A percentile compares a stretch with the other conserved stretches of the same genome.
Evolutionary conservation across 192 early-diverging fungal species (phyloP).

Genomic region (Coemansia sp.): DNA sequence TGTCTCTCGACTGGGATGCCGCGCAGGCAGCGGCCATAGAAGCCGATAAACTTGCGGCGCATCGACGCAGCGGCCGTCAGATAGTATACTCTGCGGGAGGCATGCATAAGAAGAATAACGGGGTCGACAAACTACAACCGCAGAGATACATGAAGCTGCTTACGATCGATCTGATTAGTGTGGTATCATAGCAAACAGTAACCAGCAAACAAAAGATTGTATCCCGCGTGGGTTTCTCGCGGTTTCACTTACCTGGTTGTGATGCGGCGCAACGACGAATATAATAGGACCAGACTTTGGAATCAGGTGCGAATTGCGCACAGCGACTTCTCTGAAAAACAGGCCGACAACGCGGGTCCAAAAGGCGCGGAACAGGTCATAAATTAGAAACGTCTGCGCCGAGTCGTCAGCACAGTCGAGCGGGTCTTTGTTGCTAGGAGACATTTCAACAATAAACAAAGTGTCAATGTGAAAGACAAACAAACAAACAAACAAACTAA

Average conservation of each 20-base stretch:
- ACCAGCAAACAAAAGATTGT: neutral
- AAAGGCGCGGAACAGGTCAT: conserved; percentile 70
- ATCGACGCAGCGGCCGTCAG: conserved; percentile 86
- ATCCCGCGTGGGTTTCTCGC: too few species aligned
- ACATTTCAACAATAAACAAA: neutral
- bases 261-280: conserved; percentile 85
- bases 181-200: conserved; percentile 35
- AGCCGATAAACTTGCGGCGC: conserved; percentile 81
- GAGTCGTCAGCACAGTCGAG: neutral
- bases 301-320: conserved; percentile 79
- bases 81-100: conserved; percentile 75
- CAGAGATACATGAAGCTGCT: conserved; percentile 27
- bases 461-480: neutral
- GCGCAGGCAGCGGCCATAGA: conserved; percentile 72
- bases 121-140: conserved; percentile 85
- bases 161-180: conserved; percentile 1
- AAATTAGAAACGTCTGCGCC: conserved; percentile 47
- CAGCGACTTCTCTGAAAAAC: conserved; percentile 90
- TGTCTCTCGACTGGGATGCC: conserved; percentile 92
- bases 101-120: conserved; percentile 81
- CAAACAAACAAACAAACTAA: neutral
- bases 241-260: conserved; percentile 61
- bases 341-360: conserved; percentile 70
- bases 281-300: conserved; percentile 89
- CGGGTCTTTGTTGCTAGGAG: neutral